Evolutionary conservation across 257 asterid genomes (phyloP), one percentile per base, ranked within the genome.

Genomic region (Cordia subcordata): DNA sequence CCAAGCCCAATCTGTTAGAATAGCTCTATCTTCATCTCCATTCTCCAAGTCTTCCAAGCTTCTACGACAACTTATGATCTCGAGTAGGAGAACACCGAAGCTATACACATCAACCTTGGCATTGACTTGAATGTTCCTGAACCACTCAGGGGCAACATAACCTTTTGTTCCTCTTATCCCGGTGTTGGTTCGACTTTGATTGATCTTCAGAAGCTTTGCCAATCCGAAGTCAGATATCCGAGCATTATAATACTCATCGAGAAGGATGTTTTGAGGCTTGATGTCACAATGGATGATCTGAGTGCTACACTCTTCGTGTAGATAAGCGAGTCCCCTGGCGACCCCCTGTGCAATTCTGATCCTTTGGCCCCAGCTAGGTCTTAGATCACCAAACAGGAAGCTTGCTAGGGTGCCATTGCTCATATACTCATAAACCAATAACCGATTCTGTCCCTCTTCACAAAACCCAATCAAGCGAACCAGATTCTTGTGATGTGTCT

Each of bases 191-290:
- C 69, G 51, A 42, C 81, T 74, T 60, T 74, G 78, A 60, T 75
- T 52, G 0, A 68, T 46, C 65, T 11, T 55, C 72, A 74, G 13
- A 27, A 74, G 81, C 55, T 78, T 78, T 9, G 81, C 74, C 60
- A 78, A 58, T 20, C 81, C 81, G 10, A 78, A 74, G 65, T 78
- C 80, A 1, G 73, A 74, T 17, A 78, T 74, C 10, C 69, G 66
- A 8, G 75, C 65, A 16, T 51, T 44, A 39, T 65, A 60, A 13
- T 65, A 10, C 0, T 78, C 81, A 11, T 78, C 78, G 0, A 78
- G 81, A 59, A 75, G 81, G 19, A 79, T 72, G 14, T 79, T 79
- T 1, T 72, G 84, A 68, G 81, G 79, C 55, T 79, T 79, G 44
- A 79, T 75, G 62, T 58, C 72, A 6, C 66, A 67, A 16, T 75